Evolutionary conservation across 2,329 filamentous ascomycete species (phyloP).

Genomic region (Scytalidium sp.): DNA sequence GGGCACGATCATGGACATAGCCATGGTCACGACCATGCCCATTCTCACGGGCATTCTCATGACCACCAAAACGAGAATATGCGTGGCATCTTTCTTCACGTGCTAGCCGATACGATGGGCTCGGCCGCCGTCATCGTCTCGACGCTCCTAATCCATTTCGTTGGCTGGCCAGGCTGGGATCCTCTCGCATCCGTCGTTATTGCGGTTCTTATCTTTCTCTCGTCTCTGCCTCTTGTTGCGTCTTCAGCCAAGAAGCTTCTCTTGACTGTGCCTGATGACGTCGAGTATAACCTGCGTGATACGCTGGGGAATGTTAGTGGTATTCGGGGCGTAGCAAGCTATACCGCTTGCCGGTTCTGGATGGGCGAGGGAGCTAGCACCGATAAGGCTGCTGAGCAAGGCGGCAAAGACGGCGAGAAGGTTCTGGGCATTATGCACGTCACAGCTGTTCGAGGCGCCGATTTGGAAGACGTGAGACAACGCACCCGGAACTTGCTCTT

Average conservation of each 20-base stretch:
- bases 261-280: constrained; percentile 77
- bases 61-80: constrained; percentile 94
- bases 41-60: constrained; percentile 36
- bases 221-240: constrained; percentile 81
- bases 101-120: constrained; percentile 90
- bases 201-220: constrained; percentile 88
- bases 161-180: constrained; percentile 92
- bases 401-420: constrained; percentile 37
- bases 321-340: constrained; percentile 80
- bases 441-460: constrained; percentile 66
- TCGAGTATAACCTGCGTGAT: constrained; percentile 86
- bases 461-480: constrained; percentile 79
- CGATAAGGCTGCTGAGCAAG: constrained; percentile 29
- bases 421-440: constrained; percentile 86
- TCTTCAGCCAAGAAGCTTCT: constrained; percentile 81
- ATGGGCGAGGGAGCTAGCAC: constrained; percentile 57
- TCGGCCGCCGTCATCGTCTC: constrained; percentile 93
- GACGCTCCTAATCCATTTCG: constrained; percentile 81
- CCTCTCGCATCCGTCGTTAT: constrained; percentile 93
- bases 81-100: constrained; percentile 94
- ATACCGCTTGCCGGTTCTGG: constrained; percentile 90
- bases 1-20: constrained; percentile 19
- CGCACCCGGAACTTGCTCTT: constrained; percentile 71
- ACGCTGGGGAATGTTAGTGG: constrained; percentile 79
- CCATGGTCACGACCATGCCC: constrained; percentile 23